Percentiles rank a stretch among this genome's conserved stretches.
Conservation (phyloP, 2,329 filamentous ascomycete species). For the Ceratocystis colombiana region DNA sequence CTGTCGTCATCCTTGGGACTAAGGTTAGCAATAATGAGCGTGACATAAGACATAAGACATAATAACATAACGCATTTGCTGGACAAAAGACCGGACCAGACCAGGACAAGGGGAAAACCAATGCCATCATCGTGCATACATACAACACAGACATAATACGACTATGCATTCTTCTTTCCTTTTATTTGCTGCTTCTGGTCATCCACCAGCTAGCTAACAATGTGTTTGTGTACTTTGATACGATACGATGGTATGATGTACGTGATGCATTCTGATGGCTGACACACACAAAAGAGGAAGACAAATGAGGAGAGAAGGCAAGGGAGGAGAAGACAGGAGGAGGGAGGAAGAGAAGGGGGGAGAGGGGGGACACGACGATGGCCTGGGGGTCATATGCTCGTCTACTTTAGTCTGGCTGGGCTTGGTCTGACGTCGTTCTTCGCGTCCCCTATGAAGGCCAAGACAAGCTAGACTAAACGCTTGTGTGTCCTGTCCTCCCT, state of each 20-base stretch:
- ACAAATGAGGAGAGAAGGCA: too few species aligned
- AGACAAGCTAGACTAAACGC: too few species aligned
- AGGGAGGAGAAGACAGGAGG: too few species aligned
- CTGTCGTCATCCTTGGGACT: too few species aligned
- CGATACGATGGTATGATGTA: too few species aligned
- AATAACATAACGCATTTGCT: neutral
- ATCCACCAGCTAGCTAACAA: neutral
- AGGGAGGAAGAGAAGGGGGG: neutral
- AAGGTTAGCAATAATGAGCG: neutral
- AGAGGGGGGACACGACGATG: neutral
- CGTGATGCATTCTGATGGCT: too few species aligned
- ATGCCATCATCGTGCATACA: constrained; percentile 8
- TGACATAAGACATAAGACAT: constrained; percentile 3
- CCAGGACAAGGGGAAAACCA: neutral
- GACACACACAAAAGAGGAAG: too few species aligned
- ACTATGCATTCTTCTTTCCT: neutral
- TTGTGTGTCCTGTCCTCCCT: neutral
- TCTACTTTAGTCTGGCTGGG: neutral
- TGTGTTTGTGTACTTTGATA: neutral
- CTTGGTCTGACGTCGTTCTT: constrained; percentile 8
- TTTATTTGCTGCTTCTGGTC: neutral
- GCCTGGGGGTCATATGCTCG: neutral
- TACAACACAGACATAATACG: neutral
- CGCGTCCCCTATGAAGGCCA: neutral
- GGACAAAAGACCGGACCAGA: neutral